phyloP scores from a whole-genome alignment of 257 asterid genomes.

The Parsonsia alboflavescens region DNA sequence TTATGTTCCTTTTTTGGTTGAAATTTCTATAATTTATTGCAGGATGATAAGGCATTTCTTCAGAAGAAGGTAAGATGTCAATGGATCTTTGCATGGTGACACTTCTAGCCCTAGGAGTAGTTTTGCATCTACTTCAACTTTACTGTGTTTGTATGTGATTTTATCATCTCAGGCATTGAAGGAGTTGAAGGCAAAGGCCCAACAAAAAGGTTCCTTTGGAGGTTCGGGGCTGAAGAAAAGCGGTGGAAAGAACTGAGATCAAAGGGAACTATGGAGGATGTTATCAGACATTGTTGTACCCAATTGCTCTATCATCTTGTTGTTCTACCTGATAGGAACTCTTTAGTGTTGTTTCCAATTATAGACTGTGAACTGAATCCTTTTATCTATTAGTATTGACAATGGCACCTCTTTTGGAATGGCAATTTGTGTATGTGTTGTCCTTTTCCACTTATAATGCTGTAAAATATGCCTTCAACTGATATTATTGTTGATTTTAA shows the following conservation, averaged over 20 bases:
- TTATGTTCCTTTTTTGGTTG: not conserved
- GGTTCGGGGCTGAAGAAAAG: constrained; percentile 83
- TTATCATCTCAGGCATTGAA: constrained; percentile 47
- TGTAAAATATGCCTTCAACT: not conserved
- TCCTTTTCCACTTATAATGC: not conserved
- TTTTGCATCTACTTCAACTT: not conserved
- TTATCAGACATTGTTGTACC: not conserved
- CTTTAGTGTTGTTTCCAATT: not conserved
- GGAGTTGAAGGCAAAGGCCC: constrained; percentile 74
- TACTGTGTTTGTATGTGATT: not conserved
- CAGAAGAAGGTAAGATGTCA: constrained; percentile 57
- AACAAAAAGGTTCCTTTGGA: constrained; percentile 60
- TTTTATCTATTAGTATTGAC: not conserved
- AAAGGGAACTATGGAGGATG: not conserved
- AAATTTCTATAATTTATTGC: constrained; percentile 12
- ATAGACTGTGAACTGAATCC: not conserved
- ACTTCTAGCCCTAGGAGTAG: not conserved
- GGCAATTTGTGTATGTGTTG: not conserved
- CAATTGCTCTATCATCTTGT: not conserved
- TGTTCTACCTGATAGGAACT: constrained; percentile 3
- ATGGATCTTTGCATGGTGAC: not conserved
- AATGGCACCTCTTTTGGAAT: not conserved
- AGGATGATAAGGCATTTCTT: constrained; percentile 59
- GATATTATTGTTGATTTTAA: not conserved
- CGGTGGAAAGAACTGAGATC: constrained; percentile 67